Percentiles rank a stretch among this genome's conserved stretches.
phyloP scores from a whole-genome alignment of 1,139 yeast genomes.

The Suhomyces taliae region DNA sequence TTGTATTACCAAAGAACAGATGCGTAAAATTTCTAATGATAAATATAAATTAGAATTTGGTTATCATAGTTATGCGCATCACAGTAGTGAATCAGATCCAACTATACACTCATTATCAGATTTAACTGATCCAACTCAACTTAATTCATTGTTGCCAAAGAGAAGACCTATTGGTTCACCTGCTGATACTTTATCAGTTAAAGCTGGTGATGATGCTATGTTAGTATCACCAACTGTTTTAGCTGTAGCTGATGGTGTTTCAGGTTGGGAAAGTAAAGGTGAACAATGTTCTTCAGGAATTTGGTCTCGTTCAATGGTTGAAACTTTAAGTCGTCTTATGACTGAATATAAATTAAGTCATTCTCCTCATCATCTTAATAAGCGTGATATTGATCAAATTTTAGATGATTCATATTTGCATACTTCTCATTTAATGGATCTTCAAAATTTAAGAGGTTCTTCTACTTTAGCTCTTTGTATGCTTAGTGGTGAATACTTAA shows the following conservation, averaged over 20 bases:
- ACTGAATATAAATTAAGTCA: constrained; percentile 47
- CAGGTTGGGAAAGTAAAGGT: constrained; percentile 54
- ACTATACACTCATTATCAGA: constrained; percentile 52
- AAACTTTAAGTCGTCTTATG: constrained; percentile 50
- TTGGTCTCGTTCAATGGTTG: constrained; percentile 59
- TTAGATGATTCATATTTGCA: constrained; percentile 54
- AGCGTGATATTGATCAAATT: constrained; percentile 46
- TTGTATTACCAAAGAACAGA: constrained; percentile 41
- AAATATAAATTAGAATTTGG: constrained; percentile 47
- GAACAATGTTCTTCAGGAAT: constrained; percentile 48
- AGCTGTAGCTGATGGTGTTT: constrained; percentile 63
- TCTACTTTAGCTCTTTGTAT: constrained; percentile 54
- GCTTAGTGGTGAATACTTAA: constrained; percentile 49
- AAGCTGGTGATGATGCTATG: constrained; percentile 67
- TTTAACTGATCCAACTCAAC: constrained; percentile 50
- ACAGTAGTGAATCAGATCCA: constrained; percentile 40
- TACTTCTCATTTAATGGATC: constrained; percentile 54
- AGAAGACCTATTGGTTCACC: constrained; percentile 57
- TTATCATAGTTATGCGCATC: constrained; percentile 51
- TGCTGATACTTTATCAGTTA: constrained; percentile 51
- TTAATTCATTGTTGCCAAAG: constrained; percentile 49
- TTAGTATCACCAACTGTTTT: constrained; percentile 54
- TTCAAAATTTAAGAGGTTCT: constrained; percentile 50
- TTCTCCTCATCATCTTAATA: constrained; percentile 43
- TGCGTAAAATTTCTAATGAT: constrained; percentile 37